These are phyloP conservation scores for Nakaseomyces bracarensis DNA, from an alignment of 1,139 yeast species.

Conservation along the genomic window DNA sequence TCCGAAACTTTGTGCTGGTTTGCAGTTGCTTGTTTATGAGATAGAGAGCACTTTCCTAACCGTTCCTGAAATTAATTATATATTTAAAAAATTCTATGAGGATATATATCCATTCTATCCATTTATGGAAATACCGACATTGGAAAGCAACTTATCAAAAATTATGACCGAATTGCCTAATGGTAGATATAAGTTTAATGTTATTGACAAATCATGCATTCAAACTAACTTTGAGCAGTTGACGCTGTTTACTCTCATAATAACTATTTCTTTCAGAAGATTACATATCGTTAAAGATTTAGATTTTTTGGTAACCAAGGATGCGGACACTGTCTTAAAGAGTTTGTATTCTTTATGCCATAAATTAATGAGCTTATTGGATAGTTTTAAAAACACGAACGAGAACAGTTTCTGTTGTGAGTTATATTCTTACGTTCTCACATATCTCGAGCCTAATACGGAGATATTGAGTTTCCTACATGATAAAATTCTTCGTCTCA, in stretches of 20 bases:
- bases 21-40: constrained; percentile 13
- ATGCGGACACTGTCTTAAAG: constrained; percentile 8
- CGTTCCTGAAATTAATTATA: constrained; percentile 11
- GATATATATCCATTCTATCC: constrained; percentile 22
- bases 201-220: constrained; percentile 9
- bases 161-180: constrained; percentile 10
- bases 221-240: constrained; percentile 13
- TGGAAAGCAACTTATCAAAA: constrained; percentile 14
- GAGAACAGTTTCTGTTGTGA: constrained; percentile 17
- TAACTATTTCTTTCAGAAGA: constrained; percentile 14
- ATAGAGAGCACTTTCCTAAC: constrained; percentile 11
- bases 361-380: constrained; percentile 15
- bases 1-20: constrained; percentile 11
- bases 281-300: constrained; percentile 3
- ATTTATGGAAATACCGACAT: constrained; percentile 17
- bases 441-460: constrained; percentile 16
- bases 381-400: constrained; percentile 18
- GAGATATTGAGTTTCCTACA: constrained; percentile 12
- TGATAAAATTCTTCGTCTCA: constrained; percentile 13
- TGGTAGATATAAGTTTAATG: constrained; percentile 3
- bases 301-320: constrained; percentile 3
- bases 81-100: constrained; percentile 16
- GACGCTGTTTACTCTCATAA: constrained; percentile 12
- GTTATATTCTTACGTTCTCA: constrained; percentile 15
- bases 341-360: constrained; percentile 12